Conservation (phyloP, 202 grass and related monocot genomes). For the Panicum virgatum region DNA sequence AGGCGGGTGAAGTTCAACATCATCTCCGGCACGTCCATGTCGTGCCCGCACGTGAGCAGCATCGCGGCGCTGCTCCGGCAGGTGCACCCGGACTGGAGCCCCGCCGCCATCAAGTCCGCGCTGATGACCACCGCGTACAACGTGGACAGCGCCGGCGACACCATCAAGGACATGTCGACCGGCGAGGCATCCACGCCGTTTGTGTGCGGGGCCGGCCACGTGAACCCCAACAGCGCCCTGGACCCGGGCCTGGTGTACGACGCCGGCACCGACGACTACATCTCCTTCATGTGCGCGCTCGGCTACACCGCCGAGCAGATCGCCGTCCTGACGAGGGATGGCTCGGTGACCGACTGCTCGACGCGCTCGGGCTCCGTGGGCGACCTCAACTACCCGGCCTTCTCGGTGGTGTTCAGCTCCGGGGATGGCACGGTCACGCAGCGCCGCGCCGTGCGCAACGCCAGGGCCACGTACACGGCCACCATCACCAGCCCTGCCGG, state of each 20-base stretch:
- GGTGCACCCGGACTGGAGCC: slow-evolving; percentile 35
- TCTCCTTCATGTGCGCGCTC: slow-evolving; percentile 44
- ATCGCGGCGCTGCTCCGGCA: slow-evolving; percentile 37
- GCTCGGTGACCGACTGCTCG: slow-evolving; percentile 28
- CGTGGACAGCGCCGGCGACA: slow-evolving; percentile 24
- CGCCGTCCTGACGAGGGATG: slow-evolving; percentile 40
- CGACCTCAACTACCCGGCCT: slow-evolving; percentile 51
- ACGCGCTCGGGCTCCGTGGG: background rate
- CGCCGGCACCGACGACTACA: slow-evolving; percentile 37
- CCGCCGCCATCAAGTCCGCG: slow-evolving; percentile 10
- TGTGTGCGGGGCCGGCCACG: slow-evolving; percentile 45
- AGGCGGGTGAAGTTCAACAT: slow-evolving; percentile 41
- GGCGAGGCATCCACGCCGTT: slow-evolving; percentile 31
- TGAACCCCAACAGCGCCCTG: slow-evolving; percentile 38
- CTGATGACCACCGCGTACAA: slow-evolving; percentile 50
- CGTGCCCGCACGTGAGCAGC: slow-evolving; percentile 39
- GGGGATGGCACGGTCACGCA: background rate
- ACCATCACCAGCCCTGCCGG: background rate
- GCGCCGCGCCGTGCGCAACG: slow-evolving; percentile 34
- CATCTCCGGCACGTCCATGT: background rate
- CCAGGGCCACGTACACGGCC: slow-evolving; percentile 26
- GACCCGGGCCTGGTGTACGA: slow-evolving; percentile 60
- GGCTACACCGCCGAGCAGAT: slow-evolving; percentile 30
- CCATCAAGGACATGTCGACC: slow-evolving; percentile 39
- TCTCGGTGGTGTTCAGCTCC: slow-evolving; percentile 34